Evolutionary conservation across 2,329 filamentous ascomycete genomes (phyloP), one percentile per base, ranked within the genome.

Genomic region (Fusarium chlamydosporum): DNA sequence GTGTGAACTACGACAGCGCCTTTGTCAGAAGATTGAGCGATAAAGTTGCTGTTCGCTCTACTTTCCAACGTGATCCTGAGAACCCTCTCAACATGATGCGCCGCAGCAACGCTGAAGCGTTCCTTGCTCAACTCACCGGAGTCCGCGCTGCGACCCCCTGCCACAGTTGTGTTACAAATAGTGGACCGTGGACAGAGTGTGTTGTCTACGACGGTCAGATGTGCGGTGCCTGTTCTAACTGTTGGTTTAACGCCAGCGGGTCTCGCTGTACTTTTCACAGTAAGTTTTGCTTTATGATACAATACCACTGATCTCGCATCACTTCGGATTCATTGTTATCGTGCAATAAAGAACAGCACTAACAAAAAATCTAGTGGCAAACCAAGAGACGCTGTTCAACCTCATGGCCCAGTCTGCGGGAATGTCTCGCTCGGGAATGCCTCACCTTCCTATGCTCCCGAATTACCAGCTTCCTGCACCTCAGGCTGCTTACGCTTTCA

Each of bases 221-320:
- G 84, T 88, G 85, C 61, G 86, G 87, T 11, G 88, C 85, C 71
- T 89, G 87, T 65, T 83, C 86, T 59, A 89, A 89, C 72, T 89
- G 87, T 74, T 89, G 87, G 86, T 89, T 86, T 76, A 89, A 89
- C 58, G 86, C 86, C 9, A 88, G 85, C 51, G 86, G 86, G 11
- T 82, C 85, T 11, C 78, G 86, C 51, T 89, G 87, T 64, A 88
- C 86, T 15, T 89, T 88, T 72, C 87, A 88, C 61, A 85, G 86
- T 88, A 78, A 67, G 83, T 75, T 31, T 23, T 23, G 6, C 23
- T 23, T 23, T 23, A 23, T 23, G 23, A 23, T 23, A 23, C 23
- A 23, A 23, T 41, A 4, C 38, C 13, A 4, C 26, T 33, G 18
- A 15, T 7, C n/a, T 23, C 11, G 7, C 20, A 35, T 18, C 54